Conservation (phyloP, 257 asterid genomes). For the Nicotiana attenuata region DNA sequence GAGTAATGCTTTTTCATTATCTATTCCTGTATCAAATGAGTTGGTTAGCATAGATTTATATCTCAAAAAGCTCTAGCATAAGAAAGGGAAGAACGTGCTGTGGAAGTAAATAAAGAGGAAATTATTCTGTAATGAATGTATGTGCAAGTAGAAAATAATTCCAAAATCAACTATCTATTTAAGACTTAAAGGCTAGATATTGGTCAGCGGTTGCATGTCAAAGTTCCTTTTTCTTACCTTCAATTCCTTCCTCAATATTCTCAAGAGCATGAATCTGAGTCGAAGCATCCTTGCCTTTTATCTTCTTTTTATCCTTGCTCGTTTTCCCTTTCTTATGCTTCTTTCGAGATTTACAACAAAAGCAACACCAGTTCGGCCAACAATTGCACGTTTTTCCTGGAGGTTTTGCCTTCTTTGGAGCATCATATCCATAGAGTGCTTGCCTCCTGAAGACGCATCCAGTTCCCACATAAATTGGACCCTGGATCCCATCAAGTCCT, state of each 20-base stretch:
- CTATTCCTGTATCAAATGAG: conserved; percentile 35
- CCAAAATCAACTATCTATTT: neutral
- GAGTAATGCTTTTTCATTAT: conserved; percentile 41
- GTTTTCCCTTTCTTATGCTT: conserved; percentile 34
- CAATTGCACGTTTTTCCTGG: conserved; percentile 59
- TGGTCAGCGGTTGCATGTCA: neutral
- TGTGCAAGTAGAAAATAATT: neutral
- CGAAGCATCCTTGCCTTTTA: conserved; percentile 36
- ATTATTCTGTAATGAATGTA: neutral
- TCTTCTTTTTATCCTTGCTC: conserved; percentile 35
- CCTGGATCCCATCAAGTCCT: conserved; percentile 78
- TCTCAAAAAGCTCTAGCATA: neutral
- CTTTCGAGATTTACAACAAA: conserved; percentile 40
- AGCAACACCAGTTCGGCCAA: conserved; percentile 52
- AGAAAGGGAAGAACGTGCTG: neutral
- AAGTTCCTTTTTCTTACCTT: conserved; percentile 32
- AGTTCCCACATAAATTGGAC: conserved; percentile 71
- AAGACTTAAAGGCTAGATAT: neutral
- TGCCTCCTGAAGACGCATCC: conserved; percentile 71
- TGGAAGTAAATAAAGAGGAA: neutral
- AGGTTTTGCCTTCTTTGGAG: conserved; percentile 50
- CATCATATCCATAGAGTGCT: conserved; percentile 65
- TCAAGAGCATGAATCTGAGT: conserved; percentile 55
- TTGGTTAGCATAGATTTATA: neutral
- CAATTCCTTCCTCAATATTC: conserved; percentile 61